Conservation (phyloP, 139 green algal species). For the Chlorella sorokiniana region DNA sequence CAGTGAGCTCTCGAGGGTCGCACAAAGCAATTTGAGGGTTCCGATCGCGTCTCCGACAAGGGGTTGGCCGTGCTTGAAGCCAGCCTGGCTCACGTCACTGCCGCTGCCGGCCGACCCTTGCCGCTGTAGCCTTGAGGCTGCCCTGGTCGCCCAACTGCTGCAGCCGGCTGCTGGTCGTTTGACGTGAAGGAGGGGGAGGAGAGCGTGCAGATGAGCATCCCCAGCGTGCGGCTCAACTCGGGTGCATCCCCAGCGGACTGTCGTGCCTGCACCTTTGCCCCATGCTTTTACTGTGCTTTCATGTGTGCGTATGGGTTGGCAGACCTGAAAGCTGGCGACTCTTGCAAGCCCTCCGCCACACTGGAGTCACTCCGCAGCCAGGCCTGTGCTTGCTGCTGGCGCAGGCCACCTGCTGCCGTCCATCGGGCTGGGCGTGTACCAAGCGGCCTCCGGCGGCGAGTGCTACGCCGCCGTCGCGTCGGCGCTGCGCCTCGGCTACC, state of each 20-base stretch:
- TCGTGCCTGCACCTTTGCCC: neutral
- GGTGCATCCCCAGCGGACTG: neutral
- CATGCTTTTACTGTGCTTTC: too few relatives aligned
- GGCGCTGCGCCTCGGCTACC: slow-evolving; percentile 48
- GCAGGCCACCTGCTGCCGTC: slow-evolving; percentile 40
- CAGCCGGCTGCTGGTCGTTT: slow-evolving; percentile 15
- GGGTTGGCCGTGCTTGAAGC: too few relatives aligned
- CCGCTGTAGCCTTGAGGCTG: too few relatives aligned
- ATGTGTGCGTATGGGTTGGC: too few relatives aligned
- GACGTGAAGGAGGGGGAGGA: slow-evolving; percentile 11
- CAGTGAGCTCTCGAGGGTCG: too few relatives aligned
- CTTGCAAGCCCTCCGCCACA: too few relatives aligned
- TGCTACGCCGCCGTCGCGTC: slow-evolving; percentile 42
- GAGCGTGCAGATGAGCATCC: neutral
- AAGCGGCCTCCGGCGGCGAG: slow-evolving; percentile 28
- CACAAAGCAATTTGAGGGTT: too few relatives aligned
- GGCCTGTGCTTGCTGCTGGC: neutral
- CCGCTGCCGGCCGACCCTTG: too few relatives aligned
- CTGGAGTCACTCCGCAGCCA: neutral
- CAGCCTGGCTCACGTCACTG: too few relatives aligned
- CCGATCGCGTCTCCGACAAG: too few relatives aligned
- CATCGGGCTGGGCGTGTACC: slow-evolving; percentile 56
- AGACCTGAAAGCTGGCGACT: too few relatives aligned
- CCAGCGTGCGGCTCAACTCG: slow-evolving; percentile 7
- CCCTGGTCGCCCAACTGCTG: neutral